Base-by-base conservation (phyloP, 2,329 filamentous ascomycete genomes). In the Lithohypha guttulata region DNA sequence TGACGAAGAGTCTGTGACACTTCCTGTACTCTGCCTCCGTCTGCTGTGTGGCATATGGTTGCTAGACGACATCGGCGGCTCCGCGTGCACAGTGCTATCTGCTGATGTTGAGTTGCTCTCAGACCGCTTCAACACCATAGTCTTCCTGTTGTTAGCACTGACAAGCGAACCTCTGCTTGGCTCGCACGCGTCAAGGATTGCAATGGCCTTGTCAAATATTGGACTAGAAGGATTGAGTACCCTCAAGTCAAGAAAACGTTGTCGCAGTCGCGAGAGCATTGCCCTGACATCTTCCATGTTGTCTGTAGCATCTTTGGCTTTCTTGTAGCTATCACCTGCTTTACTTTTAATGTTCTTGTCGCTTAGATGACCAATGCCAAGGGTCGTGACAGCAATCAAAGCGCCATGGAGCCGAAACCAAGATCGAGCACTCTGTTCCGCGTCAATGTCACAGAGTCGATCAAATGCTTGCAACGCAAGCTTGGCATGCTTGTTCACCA, bases 351-450 rank as follows among this genome's bases (percentile, higher is more conserved):
- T 13, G 8, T 8, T 22, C 13, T 30, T 39, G 7, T 28, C 35
- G 7, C 35, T 29, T 21, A 39, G 17, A 8, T 27, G 26, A 21
- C 13, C 10, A 13, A 39, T 30, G 13, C 18, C 18, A 9, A 31
- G 10, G 6, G 31, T 15, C 6, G 31, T 27, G 10, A 27, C 17
- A 8, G 35, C 35, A 3, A 28, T 31, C 8, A 39, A 27, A 8
- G 22, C 35, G 15, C 35, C 35, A 25, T 39, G 23, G 3, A 39
- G 27, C 14, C 19, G 18, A 19, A 39, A 28, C 35, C 35, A 39
- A 22, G 15, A 29, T 10, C 11, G 13, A 14, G 35, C 26, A 15
- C 21, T 15, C 4, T 11, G 14, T 20, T 30, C 26, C 6, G 17
- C n/a, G 27, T 39, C 35, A 17, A 31, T 30, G 11, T 21, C 27